Base-by-base conservation (phyloP, 495 filamentous ascomycete species). In the Tuber brumale region DNA sequence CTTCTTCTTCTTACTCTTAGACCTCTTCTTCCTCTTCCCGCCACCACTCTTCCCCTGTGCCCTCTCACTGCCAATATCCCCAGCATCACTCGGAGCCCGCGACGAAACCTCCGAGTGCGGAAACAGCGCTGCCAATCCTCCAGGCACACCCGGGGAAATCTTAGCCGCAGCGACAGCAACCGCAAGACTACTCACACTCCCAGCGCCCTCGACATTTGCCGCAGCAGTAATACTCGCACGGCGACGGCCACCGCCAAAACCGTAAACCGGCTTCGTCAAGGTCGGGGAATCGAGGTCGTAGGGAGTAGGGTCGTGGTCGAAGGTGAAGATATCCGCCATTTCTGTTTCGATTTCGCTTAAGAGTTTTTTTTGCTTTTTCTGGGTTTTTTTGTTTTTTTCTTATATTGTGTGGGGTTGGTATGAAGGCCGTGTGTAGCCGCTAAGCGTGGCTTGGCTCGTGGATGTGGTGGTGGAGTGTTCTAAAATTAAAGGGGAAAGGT, bases 1-100 rank as follows among this genome's bases (percentile, higher is more conserved):
- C 42, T 75, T 48, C 72, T 76, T 73, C 27, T 72, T 69, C 43
- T 46, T 70, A 7, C 70, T 77, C 51, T 41, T 74, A 35, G 72
- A 41, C 73, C 74, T 79, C 73, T 81, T 81, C 71, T 82, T 81
- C 69, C 74, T 82, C 57, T 79, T 82, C 75, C 72, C 79, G 4
- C 71, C 77, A 6, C 73, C 69, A 27, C 44, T 48, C 19, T 31
- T 66, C 19, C 8, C 72, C 23, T 14, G 72, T 5, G 43, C 77
- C 39, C 78, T 73, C 69, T 76, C 76, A 72, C 31, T 23, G 2
- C 23, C 70, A 39, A 77, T 77, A 69, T 78, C 76, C 18, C 76
- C 76, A 37, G 76, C 78, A 41, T 81, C 75, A 10, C 80, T 82
- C 27, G 81, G 80, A 12, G 81, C 80, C 19, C 77, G 74, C 4